A percentile compares a stretch with the other conserved stretches of the same genome.
phyloP scores from a whole-genome alignment of 148 eudicot genomes.

The Silene conica region DNA sequence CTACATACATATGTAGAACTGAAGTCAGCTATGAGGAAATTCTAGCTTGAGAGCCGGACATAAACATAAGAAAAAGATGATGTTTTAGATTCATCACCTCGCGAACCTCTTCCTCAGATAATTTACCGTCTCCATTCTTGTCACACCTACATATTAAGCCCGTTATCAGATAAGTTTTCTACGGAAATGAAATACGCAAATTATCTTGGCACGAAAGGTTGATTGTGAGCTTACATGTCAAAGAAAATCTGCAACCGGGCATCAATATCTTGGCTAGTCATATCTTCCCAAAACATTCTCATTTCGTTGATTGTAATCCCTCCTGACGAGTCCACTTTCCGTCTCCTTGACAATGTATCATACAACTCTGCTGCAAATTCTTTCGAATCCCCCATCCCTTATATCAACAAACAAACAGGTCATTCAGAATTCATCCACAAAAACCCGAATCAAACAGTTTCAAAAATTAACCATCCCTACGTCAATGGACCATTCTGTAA shows the following conservation, averaged over 20 bases:
- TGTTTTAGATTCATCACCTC: conserved; percentile 43
- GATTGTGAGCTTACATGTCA: conserved; percentile 46
- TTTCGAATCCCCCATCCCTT: conserved; percentile 75
- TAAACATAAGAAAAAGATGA: conserved; percentile 1
- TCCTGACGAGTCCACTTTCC: conserved; percentile 40
- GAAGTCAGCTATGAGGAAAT: conserved; percentile 11
- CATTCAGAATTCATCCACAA: neutral
- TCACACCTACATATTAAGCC: conserved; percentile 68
- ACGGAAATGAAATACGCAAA: no score
- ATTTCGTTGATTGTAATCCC: conserved; percentile 59
- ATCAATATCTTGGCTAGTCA: conserved; percentile 72
- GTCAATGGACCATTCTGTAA: no score
- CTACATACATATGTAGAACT: conserved; percentile 23
- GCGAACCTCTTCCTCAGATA: conserved; percentile 86
- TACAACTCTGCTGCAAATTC: conserved; percentile 77
- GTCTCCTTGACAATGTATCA: conserved; percentile 80
- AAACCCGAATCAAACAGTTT: neutral
- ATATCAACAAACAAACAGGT: neutral
- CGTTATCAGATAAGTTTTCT: no score
- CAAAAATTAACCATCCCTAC: no score
- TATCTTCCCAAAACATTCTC: conserved; percentile 82
- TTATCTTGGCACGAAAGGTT: no score
- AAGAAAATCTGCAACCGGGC: conserved; percentile 86
- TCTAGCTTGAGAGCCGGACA: neutral
- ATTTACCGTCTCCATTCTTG: conserved; percentile 90